phyloP scores from a whole-genome alignment of 2,329 filamentous ascomycete genomes.

The Zalaria obscura region DNA sequence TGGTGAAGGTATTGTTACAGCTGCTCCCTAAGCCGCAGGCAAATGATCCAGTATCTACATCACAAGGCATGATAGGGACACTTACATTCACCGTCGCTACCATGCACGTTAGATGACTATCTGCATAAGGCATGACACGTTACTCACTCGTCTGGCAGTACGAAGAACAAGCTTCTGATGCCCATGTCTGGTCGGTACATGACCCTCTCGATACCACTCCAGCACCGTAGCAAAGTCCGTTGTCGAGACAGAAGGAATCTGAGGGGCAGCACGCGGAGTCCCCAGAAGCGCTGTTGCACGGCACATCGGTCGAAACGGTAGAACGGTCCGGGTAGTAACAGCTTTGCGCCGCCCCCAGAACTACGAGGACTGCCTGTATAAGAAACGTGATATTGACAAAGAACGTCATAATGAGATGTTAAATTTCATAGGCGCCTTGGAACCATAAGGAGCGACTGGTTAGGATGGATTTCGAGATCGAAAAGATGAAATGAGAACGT shows the following conservation, averaged over 20 bases:
- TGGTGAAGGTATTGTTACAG: conserved; percentile 12
- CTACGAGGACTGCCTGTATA: too few relatives aligned
- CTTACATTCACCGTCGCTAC: background rate
- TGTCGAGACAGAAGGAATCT: conserved; percentile 16
- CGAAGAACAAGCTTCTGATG: conserved; percentile 12
- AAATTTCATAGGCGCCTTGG: background rate
- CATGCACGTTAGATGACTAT: background rate
- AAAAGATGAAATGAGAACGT: background rate
- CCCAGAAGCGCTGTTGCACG: conserved; percentile 8
- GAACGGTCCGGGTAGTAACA: conserved; percentile 17
- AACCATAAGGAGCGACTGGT: background rate
- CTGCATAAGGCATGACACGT: background rate
- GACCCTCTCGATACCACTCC: conserved; percentile 15
- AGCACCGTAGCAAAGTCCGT: conserved; percentile 16
- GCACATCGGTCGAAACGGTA: conserved; percentile 11
- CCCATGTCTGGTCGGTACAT: conserved; percentile 19
- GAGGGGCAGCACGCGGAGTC: conserved; percentile 15
- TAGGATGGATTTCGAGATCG: background rate
- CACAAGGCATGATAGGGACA: conserved; percentile 6
- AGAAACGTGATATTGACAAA: conserved; percentile 4
- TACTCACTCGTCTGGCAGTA: conserved; percentile 14
- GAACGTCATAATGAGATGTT: background rate
- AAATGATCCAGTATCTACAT: conserved; percentile 12
- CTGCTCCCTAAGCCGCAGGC: conserved; percentile 15
- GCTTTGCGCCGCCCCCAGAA: conserved; percentile 6